Evolutionary conservation across 2,329 filamentous ascomycete genomes (phyloP).

Genomic region (Cladophialophora bantiana): DNA sequence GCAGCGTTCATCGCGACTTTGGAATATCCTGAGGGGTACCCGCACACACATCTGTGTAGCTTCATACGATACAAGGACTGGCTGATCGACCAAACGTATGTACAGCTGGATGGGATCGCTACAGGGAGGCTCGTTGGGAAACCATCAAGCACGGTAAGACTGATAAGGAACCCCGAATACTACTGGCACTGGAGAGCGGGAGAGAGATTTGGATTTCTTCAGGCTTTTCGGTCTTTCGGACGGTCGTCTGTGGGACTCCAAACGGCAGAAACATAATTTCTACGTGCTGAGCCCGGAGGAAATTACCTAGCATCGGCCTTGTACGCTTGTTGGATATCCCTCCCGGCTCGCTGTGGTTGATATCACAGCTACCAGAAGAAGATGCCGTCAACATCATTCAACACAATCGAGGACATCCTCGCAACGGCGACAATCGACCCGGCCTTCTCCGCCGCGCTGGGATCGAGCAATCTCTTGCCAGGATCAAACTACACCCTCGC

Average conservation of each 20-base stretch:
- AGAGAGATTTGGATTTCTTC: background rate
- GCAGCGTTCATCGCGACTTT: background rate
- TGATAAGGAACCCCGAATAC: background rate
- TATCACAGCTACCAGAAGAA: background rate
- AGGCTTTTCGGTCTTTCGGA: background rate
- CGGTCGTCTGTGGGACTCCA: background rate
- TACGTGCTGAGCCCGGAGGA: background rate
- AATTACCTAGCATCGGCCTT: background rate
- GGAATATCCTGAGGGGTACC: background rate
- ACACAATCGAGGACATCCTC: slow-evolving; percentile 29
- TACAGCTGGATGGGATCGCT: background rate
- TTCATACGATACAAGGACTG: background rate
- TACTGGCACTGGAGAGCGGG: background rate
- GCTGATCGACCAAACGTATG: background rate
- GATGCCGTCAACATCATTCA: slow-evolving; percentile 32
- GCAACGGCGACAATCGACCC: slow-evolving; percentile 31
- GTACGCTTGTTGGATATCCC: background rate
- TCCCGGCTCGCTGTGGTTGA: background rate
- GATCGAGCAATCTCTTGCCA: slow-evolving; percentile 17
- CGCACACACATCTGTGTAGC: background rate
- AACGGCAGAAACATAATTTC: background rate
- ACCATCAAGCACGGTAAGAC: background rate
- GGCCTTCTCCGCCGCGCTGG: slow-evolving; percentile 26
- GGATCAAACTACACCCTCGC: slow-evolving; percentile 25
- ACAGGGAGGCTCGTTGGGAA: background rate